Percentiles rank a stretch among this genome's conserved stretches.
Evolutionary conservation across 2,329 filamentous ascomycete genomes (phyloP).

Genomic region (Dendryphion nanum): DNA sequence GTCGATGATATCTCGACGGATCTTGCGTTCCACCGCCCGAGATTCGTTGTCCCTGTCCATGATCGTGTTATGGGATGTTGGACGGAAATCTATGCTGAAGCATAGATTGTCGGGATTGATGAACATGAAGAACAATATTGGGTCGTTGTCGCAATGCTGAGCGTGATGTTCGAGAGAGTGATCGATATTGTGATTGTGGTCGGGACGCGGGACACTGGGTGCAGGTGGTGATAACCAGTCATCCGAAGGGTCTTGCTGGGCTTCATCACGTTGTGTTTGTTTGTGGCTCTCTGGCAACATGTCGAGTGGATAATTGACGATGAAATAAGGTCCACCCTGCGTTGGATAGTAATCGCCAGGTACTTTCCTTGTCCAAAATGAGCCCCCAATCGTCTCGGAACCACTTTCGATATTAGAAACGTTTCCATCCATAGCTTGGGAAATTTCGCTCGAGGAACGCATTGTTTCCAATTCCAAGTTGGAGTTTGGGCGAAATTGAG

Average conservation of each 20-base stretch:
- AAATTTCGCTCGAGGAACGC: neutral
- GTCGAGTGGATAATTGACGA: neutral
- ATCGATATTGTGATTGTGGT: neutral
- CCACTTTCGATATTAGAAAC: neutral
- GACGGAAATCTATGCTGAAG: neutral
- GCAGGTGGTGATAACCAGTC: neutral
- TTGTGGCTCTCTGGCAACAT: neutral
- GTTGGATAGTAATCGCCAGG: too few species aligned
- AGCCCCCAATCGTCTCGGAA: neutral
- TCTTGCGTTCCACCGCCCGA: conserved; percentile 13
- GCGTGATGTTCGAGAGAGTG: neutral
- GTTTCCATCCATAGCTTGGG: neutral
- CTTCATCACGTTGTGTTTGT: neutral
- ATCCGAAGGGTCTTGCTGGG: neutral
- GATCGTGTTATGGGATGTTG: conserved; percentile 10
- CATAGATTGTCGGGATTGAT: neutral
- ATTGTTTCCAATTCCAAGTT: conserved; percentile 12
- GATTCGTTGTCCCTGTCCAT: conserved; percentile 14
- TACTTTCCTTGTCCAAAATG: too few species aligned
- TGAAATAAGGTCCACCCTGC: neutral
- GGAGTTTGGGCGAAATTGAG: conserved; percentile 65
- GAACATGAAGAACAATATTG: neutral
- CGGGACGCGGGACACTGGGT: neutral
- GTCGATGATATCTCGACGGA: conserved; percentile 3
- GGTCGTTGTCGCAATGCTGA: neutral